Conservation (phyloP, 495 filamentous ascomycete genomes). For the Aspergillus carlsbadensis region DNA sequence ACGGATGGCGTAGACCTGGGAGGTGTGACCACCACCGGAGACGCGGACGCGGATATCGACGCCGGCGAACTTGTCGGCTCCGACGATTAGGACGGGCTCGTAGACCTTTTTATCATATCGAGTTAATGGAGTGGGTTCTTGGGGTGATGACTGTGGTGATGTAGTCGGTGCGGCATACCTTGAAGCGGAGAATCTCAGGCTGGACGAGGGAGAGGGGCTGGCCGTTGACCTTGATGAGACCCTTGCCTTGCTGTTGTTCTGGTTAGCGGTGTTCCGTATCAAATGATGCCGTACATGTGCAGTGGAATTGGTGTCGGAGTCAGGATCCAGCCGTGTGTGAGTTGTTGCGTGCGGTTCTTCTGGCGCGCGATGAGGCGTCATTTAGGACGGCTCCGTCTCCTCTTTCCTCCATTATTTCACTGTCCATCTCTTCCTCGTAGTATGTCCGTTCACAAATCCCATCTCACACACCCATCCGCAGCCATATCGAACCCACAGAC, state of each 20-base stretch:
- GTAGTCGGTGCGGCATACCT: constrained; percentile 50
- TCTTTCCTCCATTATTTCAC: constrained; percentile 1
- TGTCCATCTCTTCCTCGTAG: not conserved
- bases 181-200: constrained; percentile 96
- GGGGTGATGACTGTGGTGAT: not conserved
- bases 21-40: constrained; percentile 95
- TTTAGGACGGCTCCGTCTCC: not conserved
- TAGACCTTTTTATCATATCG: constrained; percentile 61
- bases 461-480: not conserved
- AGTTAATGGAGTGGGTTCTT: constrained; percentile 8
- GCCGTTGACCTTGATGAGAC: constrained; percentile 98
- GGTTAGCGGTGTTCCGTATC: constrained; percentile 14
- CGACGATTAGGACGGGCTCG: constrained; percentile 95
- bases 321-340: not conserved
- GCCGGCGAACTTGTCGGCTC: constrained; percentile 91
- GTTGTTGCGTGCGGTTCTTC: not conserved
- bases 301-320: not conserved
- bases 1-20: constrained; percentile 97
- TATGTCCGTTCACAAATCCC: constrained; percentile 15
- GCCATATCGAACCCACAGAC: constrained; percentile 9
- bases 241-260: constrained; percentile 71
- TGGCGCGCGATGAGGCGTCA: constrained; percentile 1
- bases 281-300: not conserved
- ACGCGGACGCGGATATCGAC: constrained; percentile 98
- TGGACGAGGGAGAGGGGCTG: constrained; percentile 89